Base-by-base conservation (phyloP, 305 asterid species). In the Nicotiana rustica region DNA sequence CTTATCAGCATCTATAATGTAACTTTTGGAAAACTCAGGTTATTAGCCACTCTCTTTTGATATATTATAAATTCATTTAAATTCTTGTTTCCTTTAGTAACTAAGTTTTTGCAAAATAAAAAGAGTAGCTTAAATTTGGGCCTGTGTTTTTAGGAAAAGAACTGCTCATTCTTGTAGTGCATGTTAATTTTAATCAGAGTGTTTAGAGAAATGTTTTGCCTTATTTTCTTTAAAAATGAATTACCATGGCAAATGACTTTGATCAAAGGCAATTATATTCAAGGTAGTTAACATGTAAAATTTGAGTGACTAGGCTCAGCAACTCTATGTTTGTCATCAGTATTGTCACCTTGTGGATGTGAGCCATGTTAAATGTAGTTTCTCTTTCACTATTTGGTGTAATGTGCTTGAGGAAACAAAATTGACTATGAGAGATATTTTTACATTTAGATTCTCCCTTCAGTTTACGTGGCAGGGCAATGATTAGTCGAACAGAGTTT, bases 381-480 rank as follows among this genome's bases (percentile, higher is more conserved):
- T 52, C 60, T 19, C 6, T 70, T 41, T 70, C 78, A 71, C 19
- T 13, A 47, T 71, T 71, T 21, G 19, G 36, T 21, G 60, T 47
- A 71, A 33, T 41, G 49, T 41, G 49, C 49, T 41, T 2, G 49
- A 3, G 49, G 49, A 41, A 41, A 38, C 44, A 38, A 38, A 38
- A 41, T 41, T 41, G 49, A 41, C 49, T 47, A 49, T 47, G 78
- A 71, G 78, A 47, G 25, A 49, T 25, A 75, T 49, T 25, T 47
- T 49, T 25, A 75, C 64, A 47, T 38, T 75, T 75, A 6, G 25
- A 75, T 61, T 75, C 78, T 44, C 64, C 44, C 79, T 73, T 73
- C 62, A 73, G 79, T 73, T 57, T 49, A 73, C 3, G 12, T 41
- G 49, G 3, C 49, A 41, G 49, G 47, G 49, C 12, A 41, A 41